Base-by-base conservation (phyloP, 441 rosid genomes). In the Arabidopsis hybrid region DNA sequence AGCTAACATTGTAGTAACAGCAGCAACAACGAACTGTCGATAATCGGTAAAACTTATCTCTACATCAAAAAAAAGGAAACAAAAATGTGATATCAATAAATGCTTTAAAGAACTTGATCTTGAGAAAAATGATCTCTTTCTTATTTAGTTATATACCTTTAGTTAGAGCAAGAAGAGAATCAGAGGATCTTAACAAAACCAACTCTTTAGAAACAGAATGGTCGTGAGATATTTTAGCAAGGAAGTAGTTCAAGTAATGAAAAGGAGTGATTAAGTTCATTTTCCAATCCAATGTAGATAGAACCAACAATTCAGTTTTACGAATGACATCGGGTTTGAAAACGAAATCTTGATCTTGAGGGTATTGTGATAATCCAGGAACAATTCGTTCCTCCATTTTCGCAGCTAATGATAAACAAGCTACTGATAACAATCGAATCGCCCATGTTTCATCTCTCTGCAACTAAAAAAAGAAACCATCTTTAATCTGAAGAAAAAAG, bases 361-460 rank as follows among this genome's bases (percentile, higher is more conserved):
- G 79, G 66, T 85, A 86, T 59, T 88, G 88, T 29, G 93, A 85
- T 57, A 91, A 81, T 7, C 83, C 45, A 14, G 97, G 96, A 10
- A 86, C 97, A 26, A 61, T 74, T 17, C 87, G 56, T 58, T 94
- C 98, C 73, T 89, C 98, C 91, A 91, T 90, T 69, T 94, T 94
- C 8, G 95, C 93, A 14, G 97, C 93, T 75, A 94, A 10, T 36
- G 93, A 89, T 77, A 94, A 79, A 85, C 95, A 88, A 7, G 92
- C 93, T 73, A 89, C 83, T 3, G 97, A 85, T 68, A 91, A 74
- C 73, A 94, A 83, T 68, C 88, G 81, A 66, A 90, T 69, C 36
- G 91, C 92, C 96, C 93, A 91, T 66, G 83, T 31, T 71, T 94
- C 85, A 80, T 87, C 92, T 32, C 81, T 91, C 98, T 94, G 72